phyloP scores from a whole-genome alignment of 768 basidiomycete species.

The Psilocybe azurescens region DNA sequence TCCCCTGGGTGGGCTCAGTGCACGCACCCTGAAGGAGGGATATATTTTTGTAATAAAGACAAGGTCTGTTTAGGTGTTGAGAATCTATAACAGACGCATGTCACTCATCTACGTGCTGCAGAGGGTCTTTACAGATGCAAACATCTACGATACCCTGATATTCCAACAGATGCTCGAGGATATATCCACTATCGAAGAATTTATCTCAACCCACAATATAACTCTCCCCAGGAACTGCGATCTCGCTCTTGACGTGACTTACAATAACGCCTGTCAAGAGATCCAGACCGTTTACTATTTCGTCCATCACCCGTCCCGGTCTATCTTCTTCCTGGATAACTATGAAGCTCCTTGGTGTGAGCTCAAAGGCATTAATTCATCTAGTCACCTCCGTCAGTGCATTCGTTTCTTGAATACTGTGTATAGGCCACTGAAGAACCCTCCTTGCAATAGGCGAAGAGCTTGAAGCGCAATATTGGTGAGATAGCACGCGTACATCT shows the following conservation, averaged over 20 bases:
- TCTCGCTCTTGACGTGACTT: conserved; percentile 49
- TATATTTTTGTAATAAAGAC: conserved; percentile 20
- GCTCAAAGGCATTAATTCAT: conserved; percentile 40
- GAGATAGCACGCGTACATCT: neutral
- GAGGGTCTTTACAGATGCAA: conserved; percentile 59
- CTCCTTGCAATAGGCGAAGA: conserved; percentile 34
- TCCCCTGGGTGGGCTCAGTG: conserved; percentile 16
- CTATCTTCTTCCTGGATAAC: conserved; percentile 59
- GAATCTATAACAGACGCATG: neutral
- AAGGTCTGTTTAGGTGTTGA: conserved; percentile 8
- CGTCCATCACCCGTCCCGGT: conserved; percentile 45
- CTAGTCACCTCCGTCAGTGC: conserved; percentile 46
- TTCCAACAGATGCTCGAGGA: conserved; percentile 40
- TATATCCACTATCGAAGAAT: conserved; percentile 34
- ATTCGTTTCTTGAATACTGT: neutral
- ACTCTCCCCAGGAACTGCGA: conserved; percentile 42
- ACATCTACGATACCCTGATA: conserved; percentile 45
- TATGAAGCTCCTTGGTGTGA: conserved; percentile 37
- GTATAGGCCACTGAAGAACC: neutral
- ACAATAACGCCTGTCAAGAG: conserved; percentile 10
- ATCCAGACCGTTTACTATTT: conserved; percentile 38
- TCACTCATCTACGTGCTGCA: conserved; percentile 19
- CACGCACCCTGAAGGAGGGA: conserved; percentile 23
- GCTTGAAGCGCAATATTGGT: conserved; percentile 49
- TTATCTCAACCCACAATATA: conserved; percentile 30